phyloP scores from a whole-genome alignment of 2,329 filamentous ascomycete genomes.

The Neofusicoccum cordaticola region DNA sequence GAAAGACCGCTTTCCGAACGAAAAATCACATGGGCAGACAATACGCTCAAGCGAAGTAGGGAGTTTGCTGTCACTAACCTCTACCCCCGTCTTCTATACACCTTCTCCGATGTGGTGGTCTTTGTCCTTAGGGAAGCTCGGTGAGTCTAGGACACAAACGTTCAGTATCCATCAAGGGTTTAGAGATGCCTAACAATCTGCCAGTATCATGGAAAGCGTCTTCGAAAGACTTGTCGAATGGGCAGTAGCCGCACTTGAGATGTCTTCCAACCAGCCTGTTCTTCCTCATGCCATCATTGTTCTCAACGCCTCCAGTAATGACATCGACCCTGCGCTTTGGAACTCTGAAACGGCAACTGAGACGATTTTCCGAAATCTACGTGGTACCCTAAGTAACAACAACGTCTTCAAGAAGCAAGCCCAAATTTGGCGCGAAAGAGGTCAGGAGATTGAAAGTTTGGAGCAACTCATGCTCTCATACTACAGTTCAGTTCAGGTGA shows the following conservation, averaged over 20 bases:
- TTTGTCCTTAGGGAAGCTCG: slow-evolving; percentile 42
- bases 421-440: slow-evolving; percentile 23
- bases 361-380: slow-evolving; percentile 37
- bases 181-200: not conserved
- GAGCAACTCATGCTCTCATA: slow-evolving; percentile 50
- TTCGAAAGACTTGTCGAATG: slow-evolving; percentile 48
- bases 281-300: slow-evolving; percentile 56
- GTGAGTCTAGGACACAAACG: slow-evolving; percentile 19
- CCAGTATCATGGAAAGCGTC: slow-evolving; percentile 42
- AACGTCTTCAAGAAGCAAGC: not conserved
- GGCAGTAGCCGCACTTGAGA: slow-evolving; percentile 52
- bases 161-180: too few species aligned
- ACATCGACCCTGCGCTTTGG: slow-evolving; percentile 44
- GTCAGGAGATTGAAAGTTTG: slow-evolving; percentile 43
- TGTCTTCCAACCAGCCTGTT: slow-evolving; percentile 54
- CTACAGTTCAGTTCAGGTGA: slow-evolving; percentile 40
- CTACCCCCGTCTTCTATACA: slow-evolving; percentile 43
- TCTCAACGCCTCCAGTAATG: slow-evolving; percentile 46
- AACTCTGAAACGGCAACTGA: slow-evolving; percentile 41
- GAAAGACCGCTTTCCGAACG: not conserved
- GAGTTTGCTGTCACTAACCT: slow-evolving; percentile 39
- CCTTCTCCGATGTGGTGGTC: slow-evolving; percentile 44
- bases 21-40: slow-evolving; percentile 22
- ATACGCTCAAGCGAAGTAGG: slow-evolving; percentile 26
- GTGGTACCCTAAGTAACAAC: slow-evolving; percentile 31